A percentile compares a stretch with the other conserved stretches of the same genome.
These are phyloP conservation scores for Shiraia bambusicola DNA, from an alignment of 2,329 filamentous ascomycete species.

Conservation along the genomic window DNA sequence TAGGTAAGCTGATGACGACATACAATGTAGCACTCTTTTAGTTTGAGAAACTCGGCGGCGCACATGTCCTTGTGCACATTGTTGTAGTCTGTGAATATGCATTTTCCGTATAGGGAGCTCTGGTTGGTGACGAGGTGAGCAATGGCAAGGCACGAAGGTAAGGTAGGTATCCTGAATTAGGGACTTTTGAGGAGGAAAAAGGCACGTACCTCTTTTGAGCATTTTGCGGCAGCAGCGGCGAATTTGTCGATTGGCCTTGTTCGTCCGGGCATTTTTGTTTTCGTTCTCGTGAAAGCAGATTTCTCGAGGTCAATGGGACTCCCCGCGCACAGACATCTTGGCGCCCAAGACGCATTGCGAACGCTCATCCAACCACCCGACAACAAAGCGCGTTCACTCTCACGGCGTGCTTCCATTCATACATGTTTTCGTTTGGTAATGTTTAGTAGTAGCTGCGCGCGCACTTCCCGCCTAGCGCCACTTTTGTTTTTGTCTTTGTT, in stretches of 20 bases:
- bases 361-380: constrained; percentile 18
- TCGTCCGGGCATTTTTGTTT: constrained; percentile 35
- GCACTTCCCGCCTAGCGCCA: constrained; percentile 6
- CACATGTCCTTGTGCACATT: constrained; percentile 91
- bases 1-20: constrained; percentile 30
- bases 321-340: constrained; percentile 20
- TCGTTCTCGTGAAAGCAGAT: not conserved
- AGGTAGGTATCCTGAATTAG: too few relatives aligned
- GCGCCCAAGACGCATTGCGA: constrained; percentile 12
- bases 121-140: too few relatives aligned
- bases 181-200: not conserved
- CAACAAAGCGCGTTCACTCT: constrained; percentile 36
- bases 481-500: not conserved
- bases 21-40: constrained; percentile 90
- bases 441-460: constrained; percentile 23
- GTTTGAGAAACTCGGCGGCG: constrained; percentile 73
- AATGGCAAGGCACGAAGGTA: too few relatives aligned
- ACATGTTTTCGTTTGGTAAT: constrained; percentile 24
- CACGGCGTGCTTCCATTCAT: constrained; percentile 12
- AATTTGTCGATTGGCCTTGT: constrained; percentile 69
- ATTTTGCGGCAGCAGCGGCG: constrained; percentile 65
- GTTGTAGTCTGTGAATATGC: constrained; percentile 86
- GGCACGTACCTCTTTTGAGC: constrained; percentile 61
- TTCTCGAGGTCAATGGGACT: not conserved
- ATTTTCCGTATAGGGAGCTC: constrained; percentile 87